Conservation (phyloP, 805 yeast species). For the Candida oleophila region DNA sequence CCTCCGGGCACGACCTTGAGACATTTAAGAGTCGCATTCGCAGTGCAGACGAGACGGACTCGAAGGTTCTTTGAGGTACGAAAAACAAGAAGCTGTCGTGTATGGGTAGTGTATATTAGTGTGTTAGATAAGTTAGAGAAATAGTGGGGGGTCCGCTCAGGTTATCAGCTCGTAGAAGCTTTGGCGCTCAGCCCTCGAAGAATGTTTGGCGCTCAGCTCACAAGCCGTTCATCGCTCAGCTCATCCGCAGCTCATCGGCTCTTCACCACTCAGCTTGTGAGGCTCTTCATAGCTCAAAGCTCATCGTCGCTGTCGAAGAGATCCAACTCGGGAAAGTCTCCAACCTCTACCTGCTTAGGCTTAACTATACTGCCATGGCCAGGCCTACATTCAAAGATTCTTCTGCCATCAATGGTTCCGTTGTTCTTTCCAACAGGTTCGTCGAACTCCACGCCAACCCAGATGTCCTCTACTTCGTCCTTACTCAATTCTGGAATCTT, state of each 20-base stretch:
- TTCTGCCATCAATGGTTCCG: slow-evolving; percentile 64
- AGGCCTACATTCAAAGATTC: slow-evolving; percentile 55
- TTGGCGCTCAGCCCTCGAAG: too few relatives aligned
- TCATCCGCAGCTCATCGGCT: too few relatives aligned
- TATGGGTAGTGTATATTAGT: too few relatives aligned
- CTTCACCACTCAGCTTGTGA: background rate
- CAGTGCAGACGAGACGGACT: too few relatives aligned
- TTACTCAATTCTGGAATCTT: slow-evolving; percentile 56
- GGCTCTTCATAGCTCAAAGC: background rate
- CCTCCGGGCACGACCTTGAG: slow-evolving; percentile 1
- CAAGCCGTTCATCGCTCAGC: too few relatives aligned
- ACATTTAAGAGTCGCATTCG: background rate
- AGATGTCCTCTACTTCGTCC: slow-evolving; percentile 36
- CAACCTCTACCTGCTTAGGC: slow-evolving; percentile 66
- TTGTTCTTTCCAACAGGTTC: slow-evolving; percentile 86
- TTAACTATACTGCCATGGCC: slow-evolving; percentile 78
- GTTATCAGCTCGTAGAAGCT: background rate
- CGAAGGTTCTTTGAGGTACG: too few relatives aligned
- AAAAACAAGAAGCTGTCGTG: too few relatives aligned
- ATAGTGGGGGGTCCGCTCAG: too few relatives aligned
- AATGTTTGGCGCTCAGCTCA: too few relatives aligned
- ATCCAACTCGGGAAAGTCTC: slow-evolving; percentile 57
- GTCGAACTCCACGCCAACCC: slow-evolving; percentile 87
- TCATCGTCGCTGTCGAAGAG: slow-evolving; percentile 51
- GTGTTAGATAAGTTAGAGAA: too few relatives aligned